Conservation (phyloP, 2,329 filamentous ascomycete species). For the Acarospora socialis region DNA sequence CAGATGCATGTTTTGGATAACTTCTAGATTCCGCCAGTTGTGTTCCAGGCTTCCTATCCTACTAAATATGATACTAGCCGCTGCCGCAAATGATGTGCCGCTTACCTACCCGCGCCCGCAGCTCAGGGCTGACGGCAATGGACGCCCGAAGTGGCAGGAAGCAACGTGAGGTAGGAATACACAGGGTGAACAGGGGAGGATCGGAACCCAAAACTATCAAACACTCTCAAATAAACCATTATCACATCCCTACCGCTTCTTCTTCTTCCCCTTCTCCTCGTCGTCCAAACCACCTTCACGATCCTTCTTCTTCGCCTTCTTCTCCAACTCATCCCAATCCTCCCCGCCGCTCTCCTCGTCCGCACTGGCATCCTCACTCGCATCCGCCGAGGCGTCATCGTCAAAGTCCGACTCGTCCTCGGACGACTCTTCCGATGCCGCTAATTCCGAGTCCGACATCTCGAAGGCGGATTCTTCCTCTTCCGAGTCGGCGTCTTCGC, state of each 20-base stretch:
- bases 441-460: conserved; percentile 70
- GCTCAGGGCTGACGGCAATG: no score
- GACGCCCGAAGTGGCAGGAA: no score
- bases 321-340: conserved; percentile 89
- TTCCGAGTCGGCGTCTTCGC: conserved; percentile 60
- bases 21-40: no score
- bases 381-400: conserved; percentile 63
- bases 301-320: conserved; percentile 59
- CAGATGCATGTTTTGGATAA: no score
- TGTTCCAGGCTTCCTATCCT: no score
- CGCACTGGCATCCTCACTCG: conserved; percentile 47
- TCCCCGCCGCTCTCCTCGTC: conserved; percentile 61
- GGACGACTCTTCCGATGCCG: conserved; percentile 55
- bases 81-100: no score
- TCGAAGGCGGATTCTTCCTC: conserved; percentile 89
- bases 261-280: conserved; percentile 53
- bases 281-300: conserved; percentile 39
- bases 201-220: not conserved
- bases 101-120: no score
- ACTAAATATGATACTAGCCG: no score
- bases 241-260: conserved; percentile 48
- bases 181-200: no score
- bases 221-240: not conserved
- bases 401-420: conserved; percentile 91
- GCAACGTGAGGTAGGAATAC: no score